Evolutionary conservation across 2,329 filamentous ascomycete genomes (phyloP), one percentile per base, ranked within the genome.

Genomic region (Talaromyces funiculosus): DNA sequence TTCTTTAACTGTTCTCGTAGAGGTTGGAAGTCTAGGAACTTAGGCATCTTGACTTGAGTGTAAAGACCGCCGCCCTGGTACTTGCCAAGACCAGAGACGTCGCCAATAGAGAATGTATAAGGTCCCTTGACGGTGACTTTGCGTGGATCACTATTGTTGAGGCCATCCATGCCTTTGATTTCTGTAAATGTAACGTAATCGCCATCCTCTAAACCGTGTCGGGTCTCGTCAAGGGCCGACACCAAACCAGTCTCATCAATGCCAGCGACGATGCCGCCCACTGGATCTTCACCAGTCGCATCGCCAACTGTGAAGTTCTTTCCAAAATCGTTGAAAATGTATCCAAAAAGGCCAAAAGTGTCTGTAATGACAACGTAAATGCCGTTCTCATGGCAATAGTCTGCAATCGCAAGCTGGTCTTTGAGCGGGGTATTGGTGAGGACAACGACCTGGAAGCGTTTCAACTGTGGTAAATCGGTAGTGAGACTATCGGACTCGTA

Each of bases 41-140:
- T 96, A 55, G 94, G 94, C 93, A 97, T 97, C 83, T 97, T 99
- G 75, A 97, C 94, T 76, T 99, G 94, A 40, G 90, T 88, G 75
- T 90, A 99, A 62, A 96, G 84, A 63, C 94, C 94, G 51, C 93
- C 93, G 56, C 89, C 85, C 79, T 90, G 81, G 79, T 99, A 99
- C 69, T 90, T 83, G 37, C 94, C 94, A 37, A 97, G 82, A 5
- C 86, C 88, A 24, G 90, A 90, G 9, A 97, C 91, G 73, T 97
- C 91, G 43, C 93, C 94, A 67, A 99, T 97, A 14, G 91, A 94
- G 77, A 99, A 99, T 8, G 92, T 96, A 75, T 97, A 99, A 3
- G 94, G 94, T 0, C 90, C 94, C 79, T 96, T 97, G 54, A 97
- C 92, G 3, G 89, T 90, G 63, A 99, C 85, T 79, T 97, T 96